A percentile compares a stretch with the other conserved stretches of the same genome.
phyloP scores from a whole-genome alignment of 176 grass and related monocot species.

The Hyparrhenia diplandra region DNA sequence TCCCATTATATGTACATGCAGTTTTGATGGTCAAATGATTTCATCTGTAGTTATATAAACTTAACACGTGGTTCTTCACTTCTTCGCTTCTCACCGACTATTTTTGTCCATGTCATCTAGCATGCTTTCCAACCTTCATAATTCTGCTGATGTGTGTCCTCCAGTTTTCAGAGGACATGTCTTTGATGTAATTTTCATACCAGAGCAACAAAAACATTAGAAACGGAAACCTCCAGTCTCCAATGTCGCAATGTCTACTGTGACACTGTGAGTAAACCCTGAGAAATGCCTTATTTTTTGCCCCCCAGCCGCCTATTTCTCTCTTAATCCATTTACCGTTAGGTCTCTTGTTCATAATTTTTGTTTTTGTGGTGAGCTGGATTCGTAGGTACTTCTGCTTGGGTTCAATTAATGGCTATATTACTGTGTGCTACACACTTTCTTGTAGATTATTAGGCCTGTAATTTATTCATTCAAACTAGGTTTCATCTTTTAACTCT shows the following conservation, averaged over 20 bases:
- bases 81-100: neutral
- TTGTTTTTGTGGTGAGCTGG: neutral
- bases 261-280: neutral
- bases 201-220: neutral
- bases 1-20: neutral
- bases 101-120: neutral
- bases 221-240: neutral
- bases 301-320: neutral
- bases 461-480: neutral
- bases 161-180: neutral
- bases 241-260: neutral
- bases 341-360: neutral
- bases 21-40: neutral
- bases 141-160: too few relatives aligned
- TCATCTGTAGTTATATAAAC: neutral
- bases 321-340: neutral
- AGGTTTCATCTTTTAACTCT: neutral
- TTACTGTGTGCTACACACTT: neutral
- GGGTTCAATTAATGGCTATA: neutral
- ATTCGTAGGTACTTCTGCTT: neutral
- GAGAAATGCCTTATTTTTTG: neutral
- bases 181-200: neutral
- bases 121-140: neutral
- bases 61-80: neutral
- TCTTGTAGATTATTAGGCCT: neutral